Evolutionary conservation across 2,329 filamentous ascomycete species (phyloP).

Genomic region (Xylaria sp.): DNA sequence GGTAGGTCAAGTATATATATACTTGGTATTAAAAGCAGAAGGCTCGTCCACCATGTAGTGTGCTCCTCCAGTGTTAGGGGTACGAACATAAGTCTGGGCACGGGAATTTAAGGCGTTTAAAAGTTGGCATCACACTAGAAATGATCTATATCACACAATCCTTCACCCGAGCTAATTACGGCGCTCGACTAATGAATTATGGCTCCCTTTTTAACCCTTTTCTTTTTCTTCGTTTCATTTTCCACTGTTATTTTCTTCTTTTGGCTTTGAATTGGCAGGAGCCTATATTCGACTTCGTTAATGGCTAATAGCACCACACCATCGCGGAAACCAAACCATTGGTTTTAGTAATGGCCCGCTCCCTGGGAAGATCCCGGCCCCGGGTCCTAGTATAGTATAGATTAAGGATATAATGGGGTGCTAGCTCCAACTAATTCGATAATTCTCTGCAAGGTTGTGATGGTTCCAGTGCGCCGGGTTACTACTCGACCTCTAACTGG

Average conservation of each 20-base stretch:
- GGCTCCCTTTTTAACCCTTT: not conserved
- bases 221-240: not conserved
- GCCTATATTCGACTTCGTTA: not conserved
- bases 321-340: not conserved
- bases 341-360: not conserved
- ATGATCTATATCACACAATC: not conserved
- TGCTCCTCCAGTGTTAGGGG: not conserved
- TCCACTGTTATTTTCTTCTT: not conserved
- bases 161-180: not conserved
- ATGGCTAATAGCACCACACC: not conserved
- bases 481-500: not conserved
- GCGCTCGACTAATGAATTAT: not conserved
- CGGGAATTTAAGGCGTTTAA: not conserved
- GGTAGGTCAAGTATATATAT: not conserved
- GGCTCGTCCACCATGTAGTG: not conserved
- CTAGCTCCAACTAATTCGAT: slow-evolving; percentile 4
- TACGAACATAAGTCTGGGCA: not conserved
- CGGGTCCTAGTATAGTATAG: not conserved
- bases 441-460: slow-evolving; percentile 3
- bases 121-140: not conserved
- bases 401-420: not conserved
- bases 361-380: not conserved
- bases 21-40: not conserved
- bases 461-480: slow-evolving; percentile 21
- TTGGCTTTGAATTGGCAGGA: too few species aligned